Percentiles rank a stretch among this genome's conserved stretches.
Evolutionary conservation across 805 yeast genomes (phyloP).

Genomic region (Candida methanosorbosa): DNA sequence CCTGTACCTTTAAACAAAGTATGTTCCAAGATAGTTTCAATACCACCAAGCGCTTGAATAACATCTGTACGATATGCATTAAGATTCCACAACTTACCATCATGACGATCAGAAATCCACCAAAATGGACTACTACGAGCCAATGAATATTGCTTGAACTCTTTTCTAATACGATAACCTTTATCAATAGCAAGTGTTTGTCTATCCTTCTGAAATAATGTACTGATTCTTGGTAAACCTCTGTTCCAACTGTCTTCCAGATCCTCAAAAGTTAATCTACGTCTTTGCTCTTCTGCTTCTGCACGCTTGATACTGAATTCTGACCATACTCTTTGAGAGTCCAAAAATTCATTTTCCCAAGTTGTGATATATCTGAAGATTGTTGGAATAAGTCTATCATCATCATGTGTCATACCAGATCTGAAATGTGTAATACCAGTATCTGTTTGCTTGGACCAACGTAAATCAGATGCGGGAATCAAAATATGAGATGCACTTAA

Average conservation of each 20-base stretch:
- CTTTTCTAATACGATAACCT: conserved; percentile 80
- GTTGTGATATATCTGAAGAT: conserved; percentile 86
- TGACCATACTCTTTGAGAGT: conserved; percentile 96
- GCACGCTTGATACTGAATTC: conserved; percentile 87
- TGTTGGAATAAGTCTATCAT: conserved; percentile 81
- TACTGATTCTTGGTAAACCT: conserved; percentile 93
- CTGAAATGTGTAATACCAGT: conserved; percentile 92
- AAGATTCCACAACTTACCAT: conserved; percentile 92
- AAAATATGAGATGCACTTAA: conserved; percentile 92
- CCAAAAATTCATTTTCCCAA: conserved; percentile 94
- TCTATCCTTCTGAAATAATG: conserved; percentile 89
- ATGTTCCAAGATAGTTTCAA: conserved; percentile 91
- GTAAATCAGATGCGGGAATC: conserved; percentile 86
- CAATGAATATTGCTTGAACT: conserved; percentile 65
- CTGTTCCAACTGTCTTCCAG: conserved; percentile 93
- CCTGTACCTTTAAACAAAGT: conserved; percentile 96
- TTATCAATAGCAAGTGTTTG: conserved; percentile 92
- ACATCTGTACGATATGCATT: conserved; percentile 92
- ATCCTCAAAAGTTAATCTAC: conserved; percentile 86
- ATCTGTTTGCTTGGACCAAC: conserved; percentile 90
- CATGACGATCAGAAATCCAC: conserved; percentile 94
- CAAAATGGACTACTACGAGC: conserved; percentile 82
- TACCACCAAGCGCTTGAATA: conserved; percentile 94
- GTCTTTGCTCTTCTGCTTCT: conserved; percentile 78
- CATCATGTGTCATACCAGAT: conserved; percentile 83